Base-by-base conservation (phyloP, 257 asterid genomes). In the Cinchona pubescens region DNA sequence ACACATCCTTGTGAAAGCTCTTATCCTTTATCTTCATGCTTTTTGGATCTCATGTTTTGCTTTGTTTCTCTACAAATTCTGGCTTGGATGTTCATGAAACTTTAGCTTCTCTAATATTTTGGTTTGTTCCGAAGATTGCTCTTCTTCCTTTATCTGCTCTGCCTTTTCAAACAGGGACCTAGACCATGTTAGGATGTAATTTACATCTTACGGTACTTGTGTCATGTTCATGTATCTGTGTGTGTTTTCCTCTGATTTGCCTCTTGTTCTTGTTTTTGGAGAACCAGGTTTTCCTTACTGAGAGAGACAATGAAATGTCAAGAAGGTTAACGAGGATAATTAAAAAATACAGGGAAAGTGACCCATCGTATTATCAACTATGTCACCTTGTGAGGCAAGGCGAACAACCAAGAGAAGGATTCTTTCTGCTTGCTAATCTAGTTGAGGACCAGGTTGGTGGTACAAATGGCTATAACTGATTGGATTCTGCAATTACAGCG, bases 371-470 rank as follows among this genome's bases (percentile, higher is more conserved):
- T 81, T 91, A 71, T 83, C 96, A 91, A 84, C 83, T 87, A 25
- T 84, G 91, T 76, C 92, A 89, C 84, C 88, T 90, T 34, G 93
- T 94, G 88, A 88, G 96, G 85, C 98, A 94, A 88, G 97, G 96
- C 23, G 98, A 94, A 82, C 96, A 90, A 72, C 98, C 97, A 0
- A 90, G 97, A 79, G 98, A 94, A 91, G 92, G 92, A 51, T 90
- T 85, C 83, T 82, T 89, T 80, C 81, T 91, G 51, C 97, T 91
- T 75, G 74, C 90, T 27, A 89, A 90, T 84, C 87, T 94, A 23
- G 89, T 91, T 18, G 98, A 94, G 87, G 97, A 94, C 85, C 91
- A 86, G 77, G 73, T 65, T 73, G 91, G 93, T 64, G 96, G 96
- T 70, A 87, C 88, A 58, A 86, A 82, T 82, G 89, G 98, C 79